Percentiles rank a stretch among this genome's conserved stretches.
Conservation (phyloP, 192 early-diverging fungal genomes). For the Mortierella antarctica region DNA sequence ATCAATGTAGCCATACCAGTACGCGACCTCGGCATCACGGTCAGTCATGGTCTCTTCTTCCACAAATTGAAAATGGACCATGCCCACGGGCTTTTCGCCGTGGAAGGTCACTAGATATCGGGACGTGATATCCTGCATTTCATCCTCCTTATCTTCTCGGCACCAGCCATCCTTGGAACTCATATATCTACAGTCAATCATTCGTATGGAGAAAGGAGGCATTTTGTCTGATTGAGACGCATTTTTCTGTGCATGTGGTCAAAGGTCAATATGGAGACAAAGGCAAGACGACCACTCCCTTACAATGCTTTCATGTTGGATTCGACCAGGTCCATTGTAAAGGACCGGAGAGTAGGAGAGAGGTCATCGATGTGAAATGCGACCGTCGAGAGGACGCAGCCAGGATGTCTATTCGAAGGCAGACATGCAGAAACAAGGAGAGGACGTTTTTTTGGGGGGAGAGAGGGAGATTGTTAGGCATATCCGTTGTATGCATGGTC, state of each 20-base stretch:
- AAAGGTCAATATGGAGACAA: background rate
- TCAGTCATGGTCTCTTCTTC: conserved; percentile 73
- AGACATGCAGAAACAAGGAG: background rate
- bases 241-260: conserved; percentile 4
- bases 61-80: conserved; percentile 71
- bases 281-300: conserved; percentile 1
- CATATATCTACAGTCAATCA: conserved; percentile 57
- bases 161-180: conserved; percentile 76
- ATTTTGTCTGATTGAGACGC: background rate
- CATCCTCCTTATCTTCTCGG: conserved; percentile 62
- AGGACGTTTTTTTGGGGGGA: too few species aligned
- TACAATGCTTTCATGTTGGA: conserved; percentile 71
- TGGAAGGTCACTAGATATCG: conserved; percentile 66
- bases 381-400: conserved; percentile 17
- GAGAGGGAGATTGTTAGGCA: background rate
- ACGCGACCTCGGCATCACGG: conserved; percentile 63
- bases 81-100: conserved; percentile 34
- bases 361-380: conserved; percentile 56
- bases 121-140: conserved; percentile 66
- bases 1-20: conserved; percentile 64
- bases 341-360: conserved; percentile 51
- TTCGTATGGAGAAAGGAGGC: background rate
- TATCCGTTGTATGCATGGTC: background rate
- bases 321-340: conserved; percentile 68
- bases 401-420: conserved; percentile 14